A percentile compares a stretch with the other conserved stretches of the same genome.
phyloP scores from a whole-genome alignment of 140 eudicot species.

The Senecio squalidus region DNA sequence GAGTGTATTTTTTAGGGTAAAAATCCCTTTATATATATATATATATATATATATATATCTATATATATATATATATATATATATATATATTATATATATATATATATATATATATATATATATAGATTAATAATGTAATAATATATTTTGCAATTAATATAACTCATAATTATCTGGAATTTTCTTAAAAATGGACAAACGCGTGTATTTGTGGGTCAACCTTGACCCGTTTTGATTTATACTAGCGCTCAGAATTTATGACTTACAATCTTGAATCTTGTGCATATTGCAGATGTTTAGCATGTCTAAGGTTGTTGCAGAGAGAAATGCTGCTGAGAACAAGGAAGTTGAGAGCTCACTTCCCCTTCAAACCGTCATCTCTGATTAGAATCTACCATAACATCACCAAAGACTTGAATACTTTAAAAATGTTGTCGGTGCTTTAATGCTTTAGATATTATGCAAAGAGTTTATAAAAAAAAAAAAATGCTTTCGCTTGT shows the following conservation, averaged over 20 bases:
- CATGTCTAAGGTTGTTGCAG: conserved; percentile 75
- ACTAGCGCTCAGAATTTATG: not conserved
- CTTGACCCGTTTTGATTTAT: not conserved
- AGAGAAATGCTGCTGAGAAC: conserved; percentile 44
- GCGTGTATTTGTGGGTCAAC: not conserved
- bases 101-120: no score
- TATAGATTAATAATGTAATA: no score
- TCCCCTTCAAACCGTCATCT: conserved; percentile 58
- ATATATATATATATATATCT: no score
- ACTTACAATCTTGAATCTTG: not conserved
- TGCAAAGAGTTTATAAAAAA: no score
- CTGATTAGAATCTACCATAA: conserved; percentile 33
- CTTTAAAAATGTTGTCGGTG: not conserved
- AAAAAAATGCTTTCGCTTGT: no score
- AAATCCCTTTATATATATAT: no score
- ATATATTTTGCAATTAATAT: not conserved
- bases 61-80: no score
- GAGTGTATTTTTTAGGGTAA: no score
- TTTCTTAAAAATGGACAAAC: not conserved
- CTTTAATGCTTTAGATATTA: no score
- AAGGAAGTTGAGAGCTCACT: conserved; percentile 66
- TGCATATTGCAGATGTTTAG: conserved; percentile 66
- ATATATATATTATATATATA: no score
- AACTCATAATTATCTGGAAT: not conserved
- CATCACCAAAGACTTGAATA: not conserved